phyloP scores from a whole-genome alignment of 768 basidiomycete genomes.

The Hypsizygus marmoreus region DNA sequence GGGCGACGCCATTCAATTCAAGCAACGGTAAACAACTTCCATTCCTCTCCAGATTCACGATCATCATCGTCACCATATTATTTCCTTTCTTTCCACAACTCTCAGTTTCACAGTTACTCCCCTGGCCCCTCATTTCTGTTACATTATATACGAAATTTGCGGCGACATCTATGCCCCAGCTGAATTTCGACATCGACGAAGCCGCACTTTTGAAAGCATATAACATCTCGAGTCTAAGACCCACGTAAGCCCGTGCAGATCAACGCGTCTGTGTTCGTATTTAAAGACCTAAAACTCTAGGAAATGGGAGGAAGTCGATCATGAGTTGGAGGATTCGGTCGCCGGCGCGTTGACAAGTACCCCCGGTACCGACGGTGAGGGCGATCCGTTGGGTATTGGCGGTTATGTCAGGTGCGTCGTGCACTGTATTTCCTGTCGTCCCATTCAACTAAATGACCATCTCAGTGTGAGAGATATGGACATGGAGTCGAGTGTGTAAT shows the following conservation, averaged over 20 bases:
- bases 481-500: conserved; percentile 70
- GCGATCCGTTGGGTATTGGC: conserved; percentile 82
- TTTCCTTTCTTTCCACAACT: too few species aligned
- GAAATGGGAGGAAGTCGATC: conserved; percentile 89
- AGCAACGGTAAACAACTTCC: neutral
- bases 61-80: neutral
- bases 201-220: conserved; percentile 86
- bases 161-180: conserved; percentile 48
- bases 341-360: conserved; percentile 67
- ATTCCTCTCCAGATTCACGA: neutral
- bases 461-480: conserved; percentile 67
- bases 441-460: conserved; percentile 10
- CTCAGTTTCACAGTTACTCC: too few species aligned
- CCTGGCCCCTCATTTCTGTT: too few species aligned
- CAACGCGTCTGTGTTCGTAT: neutral
- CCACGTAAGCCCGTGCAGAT: conserved; percentile 52
- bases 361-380: conserved; percentile 60
- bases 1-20: neutral
- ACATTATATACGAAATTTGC: neutral
- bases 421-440: conserved; percentile 1
- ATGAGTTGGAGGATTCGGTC: conserved; percentile 77
- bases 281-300: conserved; percentile 36
- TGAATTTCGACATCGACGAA: conserved; percentile 77
- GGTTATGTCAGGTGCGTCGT: conserved; percentile 53
- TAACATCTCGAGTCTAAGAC: conserved; percentile 74